A percentile compares a stretch with the other conserved stretches of the same genome.
phyloP scores from a whole-genome alignment of 768 basidiomycete species.

The Candolleomyces aberdarensis region DNA sequence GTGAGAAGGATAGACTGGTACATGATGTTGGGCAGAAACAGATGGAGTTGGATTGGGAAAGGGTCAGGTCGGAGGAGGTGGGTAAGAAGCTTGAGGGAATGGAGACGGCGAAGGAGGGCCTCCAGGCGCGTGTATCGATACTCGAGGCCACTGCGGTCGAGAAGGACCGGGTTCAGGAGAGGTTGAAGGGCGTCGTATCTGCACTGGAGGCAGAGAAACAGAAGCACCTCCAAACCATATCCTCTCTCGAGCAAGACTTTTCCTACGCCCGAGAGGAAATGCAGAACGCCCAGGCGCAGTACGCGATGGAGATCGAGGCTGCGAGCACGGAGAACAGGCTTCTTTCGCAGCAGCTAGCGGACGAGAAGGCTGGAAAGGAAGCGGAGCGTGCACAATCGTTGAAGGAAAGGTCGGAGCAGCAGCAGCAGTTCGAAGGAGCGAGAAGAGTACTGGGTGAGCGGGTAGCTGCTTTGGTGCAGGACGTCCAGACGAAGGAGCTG shows the following conservation, averaged over 20 bases:
- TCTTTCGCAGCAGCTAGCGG: background rate
- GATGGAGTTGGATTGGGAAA: background rate
- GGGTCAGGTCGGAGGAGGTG: background rate
- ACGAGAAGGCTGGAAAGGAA: background rate
- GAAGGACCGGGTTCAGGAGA: background rate
- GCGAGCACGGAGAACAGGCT: background rate
- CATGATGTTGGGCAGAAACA: background rate
- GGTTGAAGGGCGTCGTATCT: background rate
- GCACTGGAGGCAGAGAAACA: background rate
- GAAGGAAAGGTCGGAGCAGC: background rate
- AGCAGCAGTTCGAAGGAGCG: background rate
- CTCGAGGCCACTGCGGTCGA: background rate
- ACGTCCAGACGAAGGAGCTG: background rate
- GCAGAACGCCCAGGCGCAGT: background rate
- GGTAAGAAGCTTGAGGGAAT: background rate
- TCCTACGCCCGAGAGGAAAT: background rate
- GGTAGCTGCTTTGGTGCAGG: background rate
- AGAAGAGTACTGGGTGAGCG: background rate
- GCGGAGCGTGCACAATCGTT: background rate
- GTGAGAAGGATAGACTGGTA: background rate
- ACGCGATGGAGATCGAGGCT: background rate
- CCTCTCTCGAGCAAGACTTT: background rate
- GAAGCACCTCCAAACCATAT: background rate
- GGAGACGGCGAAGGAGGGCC: background rate
- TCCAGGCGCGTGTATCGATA: background rate